A percentile compares a stretch with the other conserved stretches of the same genome.
phyloP scores from a whole-genome alignment of 345 rosid species.

The Durio zibethinus region DNA sequence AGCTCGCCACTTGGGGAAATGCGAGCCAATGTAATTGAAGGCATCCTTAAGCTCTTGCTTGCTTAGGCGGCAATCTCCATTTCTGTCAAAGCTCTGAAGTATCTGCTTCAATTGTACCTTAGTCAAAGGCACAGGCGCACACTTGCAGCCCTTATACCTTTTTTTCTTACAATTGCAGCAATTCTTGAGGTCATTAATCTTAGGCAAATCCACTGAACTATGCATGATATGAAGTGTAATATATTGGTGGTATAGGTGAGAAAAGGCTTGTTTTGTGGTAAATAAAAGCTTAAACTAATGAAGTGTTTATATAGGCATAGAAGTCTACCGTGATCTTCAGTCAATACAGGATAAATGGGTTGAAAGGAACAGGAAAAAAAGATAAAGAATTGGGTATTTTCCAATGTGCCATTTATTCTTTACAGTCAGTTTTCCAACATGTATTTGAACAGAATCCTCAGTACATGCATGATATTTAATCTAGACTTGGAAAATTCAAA shows the following conservation, averaged over 20 bases:
- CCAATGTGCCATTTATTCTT: not conserved
- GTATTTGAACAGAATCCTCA: not conserved
- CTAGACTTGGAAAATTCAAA: not conserved
- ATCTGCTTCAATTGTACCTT: constrained; percentile 14
- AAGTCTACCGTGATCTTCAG: too few species aligned
- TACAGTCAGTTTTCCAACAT: not conserved
- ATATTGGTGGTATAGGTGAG: not conserved
- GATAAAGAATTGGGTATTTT: not conserved
- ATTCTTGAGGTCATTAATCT: not conserved
- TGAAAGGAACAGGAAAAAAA: not conserved
- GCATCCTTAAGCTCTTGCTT: constrained; percentile 21
- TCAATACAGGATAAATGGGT: not conserved
- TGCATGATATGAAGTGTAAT: not conserved
- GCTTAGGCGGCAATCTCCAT: constrained; percentile 24
- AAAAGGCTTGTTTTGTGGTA: constrained; percentile 11
- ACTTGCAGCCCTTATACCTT: not conserved
- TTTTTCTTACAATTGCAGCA: not conserved
- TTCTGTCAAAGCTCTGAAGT: constrained; percentile 5
- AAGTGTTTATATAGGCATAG: not conserved
- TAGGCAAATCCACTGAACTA: not conserved
- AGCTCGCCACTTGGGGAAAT: constrained; percentile 15
- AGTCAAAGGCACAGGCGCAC: constrained; percentile 1
- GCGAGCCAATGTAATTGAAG: constrained; percentile 17
- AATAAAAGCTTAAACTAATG: not conserved
- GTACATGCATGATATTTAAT: not conserved